A percentile compares a stretch with the other conserved stretches of the same genome.
Conservation (phyloP, 1,139 yeast genomes). For the Kluyveromyces marxianus region DNA sequence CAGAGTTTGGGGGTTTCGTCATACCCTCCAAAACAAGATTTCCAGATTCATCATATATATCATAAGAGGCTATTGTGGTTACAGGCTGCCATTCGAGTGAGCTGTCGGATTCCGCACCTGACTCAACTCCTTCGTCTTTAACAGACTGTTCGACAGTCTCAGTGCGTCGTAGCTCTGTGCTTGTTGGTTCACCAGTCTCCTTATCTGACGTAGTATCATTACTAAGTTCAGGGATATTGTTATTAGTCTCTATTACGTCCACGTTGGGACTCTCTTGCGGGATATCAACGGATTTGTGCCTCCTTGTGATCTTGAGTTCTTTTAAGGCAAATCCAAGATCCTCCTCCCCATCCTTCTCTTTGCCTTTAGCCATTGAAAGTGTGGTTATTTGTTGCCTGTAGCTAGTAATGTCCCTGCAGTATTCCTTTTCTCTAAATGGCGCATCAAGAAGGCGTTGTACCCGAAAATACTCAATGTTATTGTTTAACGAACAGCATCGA, state of each 20-base stretch:
- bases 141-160: background rate
- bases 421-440: too few species aligned
- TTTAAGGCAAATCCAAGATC: slow-evolving; percentile 22
- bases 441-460: too few species aligned
- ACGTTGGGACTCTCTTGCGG: too few species aligned
- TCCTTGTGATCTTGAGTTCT: slow-evolving; percentile 19
- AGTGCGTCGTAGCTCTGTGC: background rate
- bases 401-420: too few species aligned
- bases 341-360: slow-evolving; percentile 14
- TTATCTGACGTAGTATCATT: background rate
- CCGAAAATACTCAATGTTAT: too few species aligned
- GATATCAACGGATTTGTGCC: background rate
- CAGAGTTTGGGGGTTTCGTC: slow-evolving; percentile 12
- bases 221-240: background rate
- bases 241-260: too few species aligned
- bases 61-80: slow-evolving; percentile 53
- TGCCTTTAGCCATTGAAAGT: background rate
- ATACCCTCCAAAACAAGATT: slow-evolving; percentile 34
- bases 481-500: background rate
- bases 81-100: slow-evolving; percentile 44
- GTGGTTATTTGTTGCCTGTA: too few species aligned
- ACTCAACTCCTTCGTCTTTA: background rate
- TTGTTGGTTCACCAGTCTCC: background rate
- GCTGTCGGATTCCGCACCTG: background rate
- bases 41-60: slow-evolving; percentile 53